A percentile compares a stretch with the other conserved stretches of the same genome.
Evolutionary conservation across 2,329 filamentous ascomycete species (phyloP).

Genomic region (Colletotrichum orchidophilum): DNA sequence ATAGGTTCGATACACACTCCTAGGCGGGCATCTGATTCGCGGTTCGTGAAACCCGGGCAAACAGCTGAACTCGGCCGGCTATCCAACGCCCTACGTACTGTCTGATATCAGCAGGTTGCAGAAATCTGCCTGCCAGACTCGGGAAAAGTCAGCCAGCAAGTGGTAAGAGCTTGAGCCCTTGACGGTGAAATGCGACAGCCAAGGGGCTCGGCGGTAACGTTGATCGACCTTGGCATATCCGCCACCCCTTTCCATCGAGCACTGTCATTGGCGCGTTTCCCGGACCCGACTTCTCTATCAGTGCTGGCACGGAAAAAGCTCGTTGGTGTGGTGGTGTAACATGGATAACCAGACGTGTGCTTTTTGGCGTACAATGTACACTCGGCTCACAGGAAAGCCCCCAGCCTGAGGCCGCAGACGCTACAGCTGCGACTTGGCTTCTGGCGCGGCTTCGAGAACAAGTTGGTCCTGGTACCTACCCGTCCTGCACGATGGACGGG

Average conservation of each 20-base stretch:
- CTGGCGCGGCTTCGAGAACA: slow-evolving; percentile 33
- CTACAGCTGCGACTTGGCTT: slow-evolving; percentile 18
- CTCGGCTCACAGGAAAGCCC: slow-evolving; percentile 4
- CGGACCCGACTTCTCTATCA: slow-evolving; percentile 20
- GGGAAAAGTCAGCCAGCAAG: not conserved
- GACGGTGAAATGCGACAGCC: slow-evolving; percentile 21
- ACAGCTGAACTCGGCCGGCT: not conserved
- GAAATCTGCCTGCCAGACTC: not conserved
- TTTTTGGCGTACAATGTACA: not conserved
- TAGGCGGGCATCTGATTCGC: not conserved
- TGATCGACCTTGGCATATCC: slow-evolving; percentile 34
- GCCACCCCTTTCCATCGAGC: slow-evolving; percentile 5
- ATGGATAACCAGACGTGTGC: not conserved
- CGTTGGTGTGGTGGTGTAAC: slow-evolving; percentile 5
- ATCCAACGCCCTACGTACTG: not conserved
- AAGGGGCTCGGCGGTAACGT: slow-evolving; percentile 26
- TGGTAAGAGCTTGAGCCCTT: not conserved
- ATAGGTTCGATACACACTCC: not conserved
- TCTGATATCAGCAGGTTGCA: not conserved
- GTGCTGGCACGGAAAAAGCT: slow-evolving; percentile 19
- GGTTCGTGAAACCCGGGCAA: not conserved
- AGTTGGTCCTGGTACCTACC: not conserved
- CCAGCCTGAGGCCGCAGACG: not conserved
- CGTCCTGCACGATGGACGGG: slow-evolving; percentile 9
- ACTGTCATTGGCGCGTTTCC: slow-evolving; percentile 19